Percentiles rank a stretch among this genome's conserved stretches.
Evolutionary conservation across 129 eudicot species (phyloP).

Genomic region (Pittosporum tobira): DNA sequence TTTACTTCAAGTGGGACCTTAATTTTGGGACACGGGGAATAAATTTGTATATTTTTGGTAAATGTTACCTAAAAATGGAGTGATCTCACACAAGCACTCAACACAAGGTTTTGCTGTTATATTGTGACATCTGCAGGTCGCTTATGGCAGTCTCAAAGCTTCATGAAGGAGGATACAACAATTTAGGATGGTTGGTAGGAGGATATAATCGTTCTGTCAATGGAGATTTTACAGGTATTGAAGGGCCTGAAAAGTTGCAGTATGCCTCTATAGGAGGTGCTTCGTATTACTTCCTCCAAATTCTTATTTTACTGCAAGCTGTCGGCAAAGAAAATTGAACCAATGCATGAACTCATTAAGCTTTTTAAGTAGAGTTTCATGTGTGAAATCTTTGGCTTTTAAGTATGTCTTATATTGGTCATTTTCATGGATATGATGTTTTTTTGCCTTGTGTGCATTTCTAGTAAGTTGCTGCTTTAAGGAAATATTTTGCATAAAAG

Average conservation of each 20-base stretch:
- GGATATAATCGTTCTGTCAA: conserved; percentile 61
- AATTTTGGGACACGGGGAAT: not conserved
- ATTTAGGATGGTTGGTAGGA: conserved; percentile 81
- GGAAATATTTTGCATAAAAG: too few species aligned
- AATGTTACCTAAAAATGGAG: not conserved
- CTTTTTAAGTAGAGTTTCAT: not conserved
- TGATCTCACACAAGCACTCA: not conserved
- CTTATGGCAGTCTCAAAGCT: conserved; percentile 70
- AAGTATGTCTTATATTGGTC: not conserved
- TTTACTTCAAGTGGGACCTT: not conserved
- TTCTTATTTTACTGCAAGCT: conserved; percentile 52
- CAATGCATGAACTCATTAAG: conserved; percentile 8
- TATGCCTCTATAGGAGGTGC: conserved; percentile 94
- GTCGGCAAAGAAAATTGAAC: conserved; percentile 29
- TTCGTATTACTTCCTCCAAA: conserved; percentile 70
- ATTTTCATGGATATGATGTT: not conserved
- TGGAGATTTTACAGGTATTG: conserved; percentile 59
- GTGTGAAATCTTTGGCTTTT: not conserved
- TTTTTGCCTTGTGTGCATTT: not conserved
- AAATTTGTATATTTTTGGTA: too few species aligned
- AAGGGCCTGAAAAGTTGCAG: conserved; percentile 82
- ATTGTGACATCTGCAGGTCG: conserved; percentile 32
- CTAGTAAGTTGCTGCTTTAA: too few species aligned
- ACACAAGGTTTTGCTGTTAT: not conserved
- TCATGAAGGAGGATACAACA: conserved; percentile 63